A percentile compares a stretch with the other conserved stretches of the same genome.
Conservation (phyloP, 2,329 filamentous ascomycete species). For the Fonsecaea pedrosoi region DNA sequence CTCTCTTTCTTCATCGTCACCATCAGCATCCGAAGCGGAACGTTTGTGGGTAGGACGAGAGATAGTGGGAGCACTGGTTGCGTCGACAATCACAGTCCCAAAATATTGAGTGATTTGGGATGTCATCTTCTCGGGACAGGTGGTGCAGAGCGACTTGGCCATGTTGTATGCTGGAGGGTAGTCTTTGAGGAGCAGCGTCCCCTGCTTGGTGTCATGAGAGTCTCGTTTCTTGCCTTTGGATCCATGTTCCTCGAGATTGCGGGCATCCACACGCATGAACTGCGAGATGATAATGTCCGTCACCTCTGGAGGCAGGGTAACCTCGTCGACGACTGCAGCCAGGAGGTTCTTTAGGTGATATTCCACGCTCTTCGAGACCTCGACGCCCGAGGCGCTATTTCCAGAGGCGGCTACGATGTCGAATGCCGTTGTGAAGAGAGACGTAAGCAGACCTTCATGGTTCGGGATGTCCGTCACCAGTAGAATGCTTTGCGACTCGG, state of each 20-base stretch:
- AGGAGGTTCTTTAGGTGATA: constrained; percentile 89
- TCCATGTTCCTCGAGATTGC: constrained; percentile 61
- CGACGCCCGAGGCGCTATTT: constrained; percentile 76
- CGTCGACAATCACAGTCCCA: constrained; percentile 92
- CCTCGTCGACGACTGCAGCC: constrained; percentile 85
- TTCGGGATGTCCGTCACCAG: constrained; percentile 87
- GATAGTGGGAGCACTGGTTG: constrained; percentile 55
- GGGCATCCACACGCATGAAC: constrained; percentile 85
- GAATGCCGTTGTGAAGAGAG: constrained; percentile 87
- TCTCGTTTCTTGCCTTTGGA: constrained; percentile 61
- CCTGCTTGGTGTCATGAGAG: constrained; percentile 75
- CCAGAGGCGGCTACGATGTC: constrained; percentile 84
- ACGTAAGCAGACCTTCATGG: constrained; percentile 76
- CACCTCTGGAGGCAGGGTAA: constrained; percentile 77
- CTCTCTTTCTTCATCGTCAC: constrained; percentile 74
- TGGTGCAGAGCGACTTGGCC: constrained; percentile 92
- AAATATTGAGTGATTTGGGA: constrained; percentile 96
- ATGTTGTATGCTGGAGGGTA: constrained; percentile 94
- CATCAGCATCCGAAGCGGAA: constrained; percentile 61
- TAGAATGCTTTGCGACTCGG: constrained; percentile 92
- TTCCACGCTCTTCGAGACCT: constrained; percentile 90
- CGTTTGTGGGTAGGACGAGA: constrained; percentile 46
- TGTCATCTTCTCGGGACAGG: constrained; percentile 90
- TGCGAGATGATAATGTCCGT: constrained; percentile 95
- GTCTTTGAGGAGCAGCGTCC: constrained; percentile 82